A percentile compares a stretch with the other conserved stretches of the same genome.
Evolutionary conservation across 495 filamentous ascomycete species (phyloP).

Genomic region (Cercophora newfieldiana): DNA sequence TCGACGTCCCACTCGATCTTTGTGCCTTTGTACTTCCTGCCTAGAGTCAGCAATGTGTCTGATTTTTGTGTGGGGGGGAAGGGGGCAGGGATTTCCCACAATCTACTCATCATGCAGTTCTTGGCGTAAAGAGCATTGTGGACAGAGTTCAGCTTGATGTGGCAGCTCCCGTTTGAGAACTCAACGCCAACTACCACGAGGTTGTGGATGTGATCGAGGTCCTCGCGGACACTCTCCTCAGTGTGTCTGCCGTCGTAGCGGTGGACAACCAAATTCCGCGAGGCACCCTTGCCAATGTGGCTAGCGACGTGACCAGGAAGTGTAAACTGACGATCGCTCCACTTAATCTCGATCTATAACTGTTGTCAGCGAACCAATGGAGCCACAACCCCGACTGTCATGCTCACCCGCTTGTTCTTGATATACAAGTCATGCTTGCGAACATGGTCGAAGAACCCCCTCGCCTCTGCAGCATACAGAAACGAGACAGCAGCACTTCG

Average conservation of each 20-base stretch:
- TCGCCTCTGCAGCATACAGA: conserved; percentile 61
- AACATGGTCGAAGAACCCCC: conserved; percentile 62
- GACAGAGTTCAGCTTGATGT: conserved; percentile 75
- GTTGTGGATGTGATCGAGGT: conserved; percentile 83
- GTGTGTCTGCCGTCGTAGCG: conserved; percentile 60
- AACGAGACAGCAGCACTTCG: conserved; percentile 70
- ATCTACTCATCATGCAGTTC: conserved; percentile 76
- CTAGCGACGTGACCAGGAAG: conserved; percentile 64
- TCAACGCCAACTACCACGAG: conserved; percentile 67
- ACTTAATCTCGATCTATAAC: conserved; percentile 63
- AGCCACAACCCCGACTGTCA: not conserved
- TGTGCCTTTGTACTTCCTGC: conserved; percentile 66
- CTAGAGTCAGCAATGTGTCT: conserved; percentile 11
- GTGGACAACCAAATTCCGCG: conserved; percentile 70
- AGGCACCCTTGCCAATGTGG: conserved; percentile 71
- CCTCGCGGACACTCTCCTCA: conserved; percentile 63
- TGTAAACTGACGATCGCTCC: conserved; percentile 73
- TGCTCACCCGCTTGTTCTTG: conserved; percentile 64
- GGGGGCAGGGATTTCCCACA: conserved; percentile 35
- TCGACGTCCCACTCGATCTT: conserved; percentile 72
- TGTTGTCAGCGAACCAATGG: not conserved
- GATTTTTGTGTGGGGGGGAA: not conserved
- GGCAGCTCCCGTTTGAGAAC: conserved; percentile 57
- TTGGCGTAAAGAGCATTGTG: conserved; percentile 73
- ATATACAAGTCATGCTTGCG: conserved; percentile 70